Evolutionary conservation across 2,329 filamentous ascomycete species (phyloP), one percentile per base, ranked within the genome.

Genomic region (Stachybotrys echinatus): DNA sequence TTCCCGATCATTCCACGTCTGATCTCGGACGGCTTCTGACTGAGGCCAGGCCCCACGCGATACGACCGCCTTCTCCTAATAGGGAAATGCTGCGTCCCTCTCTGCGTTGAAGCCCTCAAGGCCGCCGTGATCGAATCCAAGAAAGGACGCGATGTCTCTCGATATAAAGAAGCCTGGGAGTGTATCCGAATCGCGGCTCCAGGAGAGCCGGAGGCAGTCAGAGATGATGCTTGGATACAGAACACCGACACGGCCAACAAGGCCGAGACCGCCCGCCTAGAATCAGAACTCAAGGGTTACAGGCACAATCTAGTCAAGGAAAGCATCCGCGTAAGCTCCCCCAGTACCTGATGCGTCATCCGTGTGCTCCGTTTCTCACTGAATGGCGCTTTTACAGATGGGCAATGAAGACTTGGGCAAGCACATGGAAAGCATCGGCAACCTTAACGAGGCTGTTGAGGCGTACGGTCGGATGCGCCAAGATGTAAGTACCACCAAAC

Each of bases 231-330:
- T n/a, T 97, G 92, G 92, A 78, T 87, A n/a, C 79, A 86, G 7
- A 75, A 72, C 51, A 86, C 80, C 37, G 81, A 84, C 20, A 81
- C 81, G 54, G 73, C 79, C 47, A 89, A 92, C 59, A 81, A 81
- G 57, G 71, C 74, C 2, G 87, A 95, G 66, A 85, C 85, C 1
- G 76, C 83, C 49, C 81, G 87, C n/a, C 75, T 97, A 49, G 90
- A 96, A 64, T 74, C 80, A 17, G 90, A 97, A 67, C 75, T 99
- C 19, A 92, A 91, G 67, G 87, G 86, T 2, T 97, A 97, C 69
- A 96, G 94, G 71, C 96, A 96, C 65, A 99, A 97, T 61, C 73
- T 97, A 42, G 91, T 99, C 60, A 96, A 96, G 66, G 94, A 99
- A 72, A 96, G 91, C 72, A 96, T 97, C 61, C 74, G 92, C 58